These are phyloP conservation scores for Anisodus acutangulus DNA, from an alignment of 257 asterid species.

Conservation along the genomic window DNA sequence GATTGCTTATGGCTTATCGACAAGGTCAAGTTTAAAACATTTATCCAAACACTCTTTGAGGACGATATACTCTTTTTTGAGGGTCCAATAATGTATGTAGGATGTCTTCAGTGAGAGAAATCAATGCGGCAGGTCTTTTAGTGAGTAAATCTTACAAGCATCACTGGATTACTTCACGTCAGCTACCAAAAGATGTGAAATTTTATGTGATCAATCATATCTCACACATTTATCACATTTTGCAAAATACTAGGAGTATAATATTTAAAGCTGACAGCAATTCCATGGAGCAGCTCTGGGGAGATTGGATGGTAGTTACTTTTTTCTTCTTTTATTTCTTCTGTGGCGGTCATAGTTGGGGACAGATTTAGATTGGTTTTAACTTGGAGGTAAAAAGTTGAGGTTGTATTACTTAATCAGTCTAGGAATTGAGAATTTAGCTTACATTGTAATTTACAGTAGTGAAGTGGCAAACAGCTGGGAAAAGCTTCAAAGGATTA, in stretches of 20 bases:
- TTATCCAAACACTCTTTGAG: constrained; percentile 4
- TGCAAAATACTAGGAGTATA: neutral
- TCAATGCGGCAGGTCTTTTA: neutral
- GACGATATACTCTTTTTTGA: neutral
- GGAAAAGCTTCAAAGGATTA: neutral
- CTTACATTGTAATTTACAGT: neutral
- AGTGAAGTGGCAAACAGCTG: neutral
- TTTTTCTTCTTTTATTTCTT: neutral
- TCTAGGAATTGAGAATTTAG: neutral
- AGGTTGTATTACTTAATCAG: neutral
- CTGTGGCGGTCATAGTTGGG: neutral
- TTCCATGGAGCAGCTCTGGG: constrained; percentile 1
- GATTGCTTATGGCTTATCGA: neutral
- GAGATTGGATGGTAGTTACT: neutral
- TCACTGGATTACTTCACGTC: neutral
- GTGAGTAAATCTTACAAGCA: neutral
- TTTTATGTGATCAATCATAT: neutral
- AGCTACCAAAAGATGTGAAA: constrained; percentile 4
- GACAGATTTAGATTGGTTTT: neutral
- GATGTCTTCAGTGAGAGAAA: neutral
- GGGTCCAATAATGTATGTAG: neutral
- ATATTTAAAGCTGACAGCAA: constrained; percentile 2
- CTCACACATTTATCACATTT: neutral
- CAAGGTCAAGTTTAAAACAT: neutral
- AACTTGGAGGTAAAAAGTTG: neutral